Base-by-base conservation (phyloP, 805 yeast genomes). In the Myxozyma vanderwaltii region DNA sequence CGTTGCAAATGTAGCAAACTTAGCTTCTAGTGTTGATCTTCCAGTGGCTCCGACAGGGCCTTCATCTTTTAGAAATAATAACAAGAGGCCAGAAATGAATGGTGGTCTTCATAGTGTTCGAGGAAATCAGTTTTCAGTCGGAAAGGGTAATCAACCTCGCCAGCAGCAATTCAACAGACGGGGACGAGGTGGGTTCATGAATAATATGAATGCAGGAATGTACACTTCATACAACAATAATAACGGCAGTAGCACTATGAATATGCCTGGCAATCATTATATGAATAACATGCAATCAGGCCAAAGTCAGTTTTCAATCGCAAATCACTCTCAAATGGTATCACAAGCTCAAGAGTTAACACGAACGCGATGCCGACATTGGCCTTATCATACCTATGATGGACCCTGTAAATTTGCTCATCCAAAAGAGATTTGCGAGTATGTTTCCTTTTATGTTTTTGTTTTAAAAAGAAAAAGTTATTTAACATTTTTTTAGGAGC, bases 351-450 rank as follows among this genome's bases (percentile, higher is more conserved):
- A 23, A 23, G 38, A 19, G 15, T n/a, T 47, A 4, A 39, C 63
- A 23, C 12, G 26, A 19, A n/a, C 40, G 19, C 59, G 75, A 41
- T 72, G 75, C 50, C 56, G 66, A 15, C 69, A 72, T 40, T 72
- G 76, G 79, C 75, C 72, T 23, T 45, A 60, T 67, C 72, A 59
- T 73, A 70, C 54, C 39, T 56, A 6, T 21, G 8, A 44, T 29
- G 33, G 60, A 10, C 54, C 82, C 53, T 91, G 97, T 73, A 80
- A 79, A 43, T 85, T 81, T 70, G 83, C 90, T 2, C 97, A 91
- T 74, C 96, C 96, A 23, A 83, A 89, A 0, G 87, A 82, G 67
- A 77, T 78, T 5, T 90, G 97, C 72, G 82, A 80, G 73, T 82
- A 83, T 27, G 57, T 54, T n/a, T 10, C 15, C 13, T 8, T 12